These are phyloP conservation scores for Cymbidium sinense DNA, from an alignment of 106 monocot genomes.

Conservation along the genomic window DNA sequence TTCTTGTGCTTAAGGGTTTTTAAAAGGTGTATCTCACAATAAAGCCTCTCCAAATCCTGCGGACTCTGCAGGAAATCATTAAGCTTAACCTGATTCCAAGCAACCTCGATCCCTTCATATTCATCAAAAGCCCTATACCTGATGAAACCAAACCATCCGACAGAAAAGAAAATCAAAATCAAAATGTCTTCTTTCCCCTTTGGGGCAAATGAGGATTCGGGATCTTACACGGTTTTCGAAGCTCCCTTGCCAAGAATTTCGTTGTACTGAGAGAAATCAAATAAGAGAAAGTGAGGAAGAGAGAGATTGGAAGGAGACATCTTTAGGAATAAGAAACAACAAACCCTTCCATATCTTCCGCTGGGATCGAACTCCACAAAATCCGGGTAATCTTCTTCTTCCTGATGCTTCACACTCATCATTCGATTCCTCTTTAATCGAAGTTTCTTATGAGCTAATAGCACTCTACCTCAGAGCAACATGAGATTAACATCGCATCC, in stretches of 20 bases:
- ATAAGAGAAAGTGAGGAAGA: background rate
- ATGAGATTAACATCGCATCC: background rate
- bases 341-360: slow-evolving; percentile 93
- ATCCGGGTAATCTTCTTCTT: slow-evolving; percentile 41
- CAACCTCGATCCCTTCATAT: slow-evolving; percentile 93
- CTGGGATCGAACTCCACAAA: slow-evolving; percentile 91
- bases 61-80: slow-evolving; percentile 66
- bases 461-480: background rate
- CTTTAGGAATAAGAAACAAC: background rate
- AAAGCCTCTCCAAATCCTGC: slow-evolving; percentile 77
- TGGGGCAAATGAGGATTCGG: background rate
- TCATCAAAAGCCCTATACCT: slow-evolving; percentile 86
- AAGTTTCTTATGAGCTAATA: background rate
- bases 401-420: background rate
- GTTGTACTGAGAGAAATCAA: slow-evolving; percentile 56
- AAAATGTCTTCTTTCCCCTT: background rate
- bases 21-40: slow-evolving; percentile 95
- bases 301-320: background rate
- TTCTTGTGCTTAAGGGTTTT: slow-evolving; percentile 75
- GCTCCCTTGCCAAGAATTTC: slow-evolving; percentile 91
- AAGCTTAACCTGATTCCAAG: slow-evolving; percentile 98
- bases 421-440: background rate
- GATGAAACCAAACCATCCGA: slow-evolving; percentile 6
- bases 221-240: slow-evolving; percentile 85
- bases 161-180: background rate